Percentiles rank a stretch among this genome's conserved stretches.
phyloP scores from a whole-genome alignment of 2,329 filamentous ascomycete genomes.

The Verticillium tricorpus region DNA sequence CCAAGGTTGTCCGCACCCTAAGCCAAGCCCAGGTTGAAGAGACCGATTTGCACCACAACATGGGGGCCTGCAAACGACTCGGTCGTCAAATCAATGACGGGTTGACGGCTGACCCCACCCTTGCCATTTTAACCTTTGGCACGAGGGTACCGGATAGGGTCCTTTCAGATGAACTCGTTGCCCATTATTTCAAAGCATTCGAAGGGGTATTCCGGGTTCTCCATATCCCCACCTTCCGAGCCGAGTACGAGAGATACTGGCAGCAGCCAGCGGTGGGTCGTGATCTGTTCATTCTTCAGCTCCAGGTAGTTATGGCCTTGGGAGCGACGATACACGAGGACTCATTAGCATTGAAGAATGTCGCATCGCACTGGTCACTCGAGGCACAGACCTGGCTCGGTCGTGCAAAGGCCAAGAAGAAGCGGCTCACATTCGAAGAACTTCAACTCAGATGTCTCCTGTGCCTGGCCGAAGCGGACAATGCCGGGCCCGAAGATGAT shows the following conservation, averaged over 20 bases:
- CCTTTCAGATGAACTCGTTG: slow-evolving; percentile 45
- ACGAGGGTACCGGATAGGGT: slow-evolving; percentile 29
- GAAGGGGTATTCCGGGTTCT: slow-evolving; percentile 53
- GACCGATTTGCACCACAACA: neutral
- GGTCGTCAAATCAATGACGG: slow-evolving; percentile 34
- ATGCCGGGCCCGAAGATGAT: slow-evolving; percentile 42
- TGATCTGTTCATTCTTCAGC: slow-evolving; percentile 41
- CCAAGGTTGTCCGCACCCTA: slow-evolving; percentile 19
- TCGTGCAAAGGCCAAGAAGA: slow-evolving; percentile 38
- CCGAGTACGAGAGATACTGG: slow-evolving; percentile 48
- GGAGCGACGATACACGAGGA: slow-evolving; percentile 43
- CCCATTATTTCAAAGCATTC: slow-evolving; percentile 48
- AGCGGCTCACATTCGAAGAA: slow-evolving; percentile 35
- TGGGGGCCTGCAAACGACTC: slow-evolving; percentile 30
- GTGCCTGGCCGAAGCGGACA: slow-evolving; percentile 40
- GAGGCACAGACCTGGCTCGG: slow-evolving; percentile 48
- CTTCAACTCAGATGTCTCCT: slow-evolving; percentile 50
- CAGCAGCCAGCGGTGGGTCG: slow-evolving; percentile 32
- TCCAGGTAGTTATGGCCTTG: slow-evolving; percentile 49
- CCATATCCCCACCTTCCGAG: slow-evolving; percentile 50
- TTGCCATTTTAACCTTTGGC: slow-evolving; percentile 32
- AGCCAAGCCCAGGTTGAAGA: slow-evolving; percentile 19
- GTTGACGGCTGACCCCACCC: slow-evolving; percentile 21
- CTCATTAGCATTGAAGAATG: slow-evolving; percentile 31
- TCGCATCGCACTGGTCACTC: slow-evolving; percentile 43